Conservation (phyloP, 129 eudicot genomes). For the Arctium minus region DNA sequence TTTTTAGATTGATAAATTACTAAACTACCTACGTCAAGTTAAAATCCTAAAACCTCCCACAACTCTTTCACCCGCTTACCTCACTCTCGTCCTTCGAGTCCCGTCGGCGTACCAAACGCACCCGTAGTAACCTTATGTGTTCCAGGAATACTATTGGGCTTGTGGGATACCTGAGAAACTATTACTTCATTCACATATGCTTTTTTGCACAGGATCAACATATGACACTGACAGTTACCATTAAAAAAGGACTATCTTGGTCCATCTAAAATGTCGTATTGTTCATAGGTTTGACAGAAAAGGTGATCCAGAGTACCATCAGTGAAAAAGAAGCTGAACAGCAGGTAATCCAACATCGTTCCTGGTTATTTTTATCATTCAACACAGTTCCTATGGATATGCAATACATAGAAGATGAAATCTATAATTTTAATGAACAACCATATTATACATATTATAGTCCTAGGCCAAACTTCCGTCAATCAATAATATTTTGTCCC, state of each 20-base stretch:
- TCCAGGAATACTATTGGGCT: not conserved
- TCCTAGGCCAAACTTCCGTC: not conserved
- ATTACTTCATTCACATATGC: not conserved
- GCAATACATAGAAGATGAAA: slow-evolving; percentile 7
- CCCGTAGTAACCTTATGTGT: not conserved
- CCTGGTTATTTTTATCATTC: not conserved
- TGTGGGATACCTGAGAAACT: not conserved
- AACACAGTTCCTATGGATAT: not conserved
- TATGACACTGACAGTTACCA: not conserved
- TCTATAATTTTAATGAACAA: not conserved
- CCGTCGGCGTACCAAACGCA: no score
- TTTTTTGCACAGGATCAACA: not conserved
- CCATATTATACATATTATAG: not conserved
- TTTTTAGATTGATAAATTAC: no score
- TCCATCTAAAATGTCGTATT: not conserved
- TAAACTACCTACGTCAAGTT: no score
- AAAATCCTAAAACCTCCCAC: no score
- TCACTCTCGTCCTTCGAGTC: no score
- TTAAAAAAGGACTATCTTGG: not conserved
- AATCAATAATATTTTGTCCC: not conserved
- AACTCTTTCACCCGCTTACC: no score
- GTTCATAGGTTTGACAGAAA: slow-evolving; percentile 68
- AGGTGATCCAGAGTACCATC: slow-evolving; percentile 71
- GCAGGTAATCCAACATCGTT: slow-evolving; percentile 37
- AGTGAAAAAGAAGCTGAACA: slow-evolving; percentile 90